phyloP scores from a whole-genome alignment of 176 grass and related monocot species.

The Ananas comosus region DNA sequence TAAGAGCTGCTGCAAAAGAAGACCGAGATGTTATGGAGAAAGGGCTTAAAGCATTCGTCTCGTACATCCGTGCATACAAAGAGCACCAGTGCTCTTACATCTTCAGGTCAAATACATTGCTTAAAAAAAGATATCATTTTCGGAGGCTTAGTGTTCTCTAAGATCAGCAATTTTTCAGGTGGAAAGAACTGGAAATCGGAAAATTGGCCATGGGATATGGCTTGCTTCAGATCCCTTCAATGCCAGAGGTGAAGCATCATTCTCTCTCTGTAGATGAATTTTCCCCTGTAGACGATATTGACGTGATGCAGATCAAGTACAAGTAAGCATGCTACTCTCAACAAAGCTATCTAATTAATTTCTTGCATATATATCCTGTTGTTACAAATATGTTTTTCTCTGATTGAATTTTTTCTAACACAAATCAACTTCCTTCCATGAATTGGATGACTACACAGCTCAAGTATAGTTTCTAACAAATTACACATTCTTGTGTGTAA shows the following conservation, averaged over 20 bases:
- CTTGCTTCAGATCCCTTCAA: conserved; percentile 81
- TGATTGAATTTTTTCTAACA: conserved; percentile 11
- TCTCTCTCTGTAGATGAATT: conserved; percentile 79
- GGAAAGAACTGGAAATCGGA: conserved; percentile 86
- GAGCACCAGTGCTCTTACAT: conserved; percentile 95
- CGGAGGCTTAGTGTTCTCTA: neutral
- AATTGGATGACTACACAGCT: too few relatives aligned
- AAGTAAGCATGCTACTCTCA: conserved; percentile 47
- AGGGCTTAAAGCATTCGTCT: conserved; percentile 90
- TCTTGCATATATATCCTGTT: neutral
- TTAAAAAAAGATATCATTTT: neutral
- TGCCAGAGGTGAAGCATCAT: conserved; percentile 95
- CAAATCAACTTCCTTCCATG: too few relatives aligned
- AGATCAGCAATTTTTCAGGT: conserved; percentile 24
- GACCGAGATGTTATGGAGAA: conserved; percentile 95
- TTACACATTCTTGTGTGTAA: too few relatives aligned
- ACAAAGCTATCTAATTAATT: neutral
- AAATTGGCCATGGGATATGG: conserved; percentile 92
- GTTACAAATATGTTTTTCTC: neutral
- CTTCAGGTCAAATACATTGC: conserved; percentile 36
- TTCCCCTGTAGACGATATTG: conserved; percentile 33
- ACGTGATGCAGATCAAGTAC: conserved; percentile 77
- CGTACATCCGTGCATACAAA: conserved; percentile 82
- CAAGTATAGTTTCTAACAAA: too few relatives aligned
- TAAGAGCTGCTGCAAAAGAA: conserved; percentile 66